Evolutionary conservation across 805 yeast genomes (phyloP).

Genomic region (Ogataea methylovora): DNA sequence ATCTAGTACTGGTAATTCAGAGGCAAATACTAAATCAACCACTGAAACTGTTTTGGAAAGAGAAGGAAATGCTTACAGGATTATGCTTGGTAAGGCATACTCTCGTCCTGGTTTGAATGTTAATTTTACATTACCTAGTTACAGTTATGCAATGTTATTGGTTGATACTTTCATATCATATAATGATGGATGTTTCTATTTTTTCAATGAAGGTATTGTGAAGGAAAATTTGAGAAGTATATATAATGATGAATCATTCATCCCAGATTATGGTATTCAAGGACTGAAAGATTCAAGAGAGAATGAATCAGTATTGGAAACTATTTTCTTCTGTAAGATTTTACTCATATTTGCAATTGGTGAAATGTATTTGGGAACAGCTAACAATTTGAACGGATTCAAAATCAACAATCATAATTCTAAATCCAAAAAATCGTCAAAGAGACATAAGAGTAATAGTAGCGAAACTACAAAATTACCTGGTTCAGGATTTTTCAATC

Average conservation of each 20-base stretch:
- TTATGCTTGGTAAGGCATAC: constrained; percentile 59
- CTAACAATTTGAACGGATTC: constrained; percentile 52
- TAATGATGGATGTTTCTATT: constrained; percentile 80
- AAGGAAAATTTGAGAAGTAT: constrained; percentile 58
- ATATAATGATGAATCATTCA: constrained; percentile 40
- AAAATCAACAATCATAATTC: constrained; percentile 15
- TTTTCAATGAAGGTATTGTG: constrained; percentile 75
- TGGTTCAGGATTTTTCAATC: constrained; percentile 71
- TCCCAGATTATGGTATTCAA: constrained; percentile 21
- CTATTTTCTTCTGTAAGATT: constrained; percentile 77
- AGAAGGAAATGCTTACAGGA: constrained; percentile 71
- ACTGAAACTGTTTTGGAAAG: constrained; percentile 56
- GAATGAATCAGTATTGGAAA: constrained; percentile 54
- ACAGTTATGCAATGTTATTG: constrained; percentile 64
- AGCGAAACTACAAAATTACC: constrained; percentile 39
- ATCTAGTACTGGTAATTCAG: not conserved
- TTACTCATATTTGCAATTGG: constrained; percentile 70
- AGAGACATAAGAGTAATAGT: not conserved
- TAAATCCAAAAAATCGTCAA: not conserved
- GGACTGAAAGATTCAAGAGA: constrained; percentile 21
- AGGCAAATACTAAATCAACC: not conserved
- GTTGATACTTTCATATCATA: constrained; percentile 73
- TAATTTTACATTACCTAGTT: constrained; percentile 67
- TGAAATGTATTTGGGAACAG: constrained; percentile 76
- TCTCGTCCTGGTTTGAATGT: constrained; percentile 63